Percentiles rank a stretch among this genome's conserved stretches.
These are phyloP conservation scores for Cinchona pubescens DNA, from an alignment of 257 asterid genomes.

Conservation along the genomic window DNA sequence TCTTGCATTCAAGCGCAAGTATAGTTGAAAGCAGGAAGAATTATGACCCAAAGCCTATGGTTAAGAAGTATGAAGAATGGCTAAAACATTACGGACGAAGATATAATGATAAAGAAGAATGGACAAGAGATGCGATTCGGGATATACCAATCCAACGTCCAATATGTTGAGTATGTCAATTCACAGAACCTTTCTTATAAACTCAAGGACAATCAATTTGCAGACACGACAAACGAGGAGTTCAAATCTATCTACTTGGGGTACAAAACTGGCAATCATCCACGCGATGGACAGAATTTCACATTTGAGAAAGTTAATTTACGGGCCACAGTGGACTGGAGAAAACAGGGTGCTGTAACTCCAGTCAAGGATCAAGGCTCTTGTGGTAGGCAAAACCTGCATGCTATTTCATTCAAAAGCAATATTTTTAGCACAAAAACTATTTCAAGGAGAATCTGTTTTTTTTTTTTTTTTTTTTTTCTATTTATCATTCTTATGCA, in stretches of 20 bases:
- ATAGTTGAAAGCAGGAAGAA: background rate
- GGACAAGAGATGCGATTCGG: slow-evolving; percentile 56
- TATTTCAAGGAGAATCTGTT: background rate
- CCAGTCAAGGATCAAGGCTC: slow-evolving; percentile 49
- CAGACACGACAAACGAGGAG: slow-evolving; percentile 68
- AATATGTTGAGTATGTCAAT: slow-evolving; percentile 46
- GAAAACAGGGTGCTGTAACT: slow-evolving; percentile 61
- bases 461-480: no score
- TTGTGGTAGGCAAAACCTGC: slow-evolving; percentile 43
- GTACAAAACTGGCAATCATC: slow-evolving; percentile 19
- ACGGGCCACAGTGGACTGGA: slow-evolving; percentile 58
- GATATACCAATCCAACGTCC: slow-evolving; percentile 51
- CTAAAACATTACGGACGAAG: slow-evolving; percentile 29
- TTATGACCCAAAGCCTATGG: slow-evolving; percentile 19
- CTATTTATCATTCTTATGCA: background rate
- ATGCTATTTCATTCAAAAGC: background rate
- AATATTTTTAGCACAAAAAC: background rate
- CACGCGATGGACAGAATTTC: background rate
- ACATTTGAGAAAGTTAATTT: background rate
- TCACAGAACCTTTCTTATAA: slow-evolving; percentile 53
- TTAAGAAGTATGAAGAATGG: slow-evolving; percentile 48
- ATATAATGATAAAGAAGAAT: slow-evolving; percentile 40
- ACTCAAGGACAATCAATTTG: slow-evolving; percentile 54
- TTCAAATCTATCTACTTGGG: slow-evolving; percentile 51
- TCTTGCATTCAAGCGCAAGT: slow-evolving; percentile 27